phyloP scores from a whole-genome alignment of 2,329 filamentous ascomycete genomes.

The Venturia aucupariae region DNA sequence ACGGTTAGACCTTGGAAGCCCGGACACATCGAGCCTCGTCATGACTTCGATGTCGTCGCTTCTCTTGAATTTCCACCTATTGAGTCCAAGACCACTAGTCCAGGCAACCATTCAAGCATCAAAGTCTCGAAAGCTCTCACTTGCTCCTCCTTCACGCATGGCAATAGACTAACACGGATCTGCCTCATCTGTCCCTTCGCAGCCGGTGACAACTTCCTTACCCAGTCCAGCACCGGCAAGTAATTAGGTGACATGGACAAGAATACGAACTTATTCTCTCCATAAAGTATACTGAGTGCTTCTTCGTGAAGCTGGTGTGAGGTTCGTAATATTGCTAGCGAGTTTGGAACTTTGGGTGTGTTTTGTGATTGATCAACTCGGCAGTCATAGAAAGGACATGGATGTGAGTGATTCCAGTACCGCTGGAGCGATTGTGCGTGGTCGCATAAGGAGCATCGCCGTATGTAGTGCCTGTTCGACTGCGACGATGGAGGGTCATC shows the following conservation, averaged over 20 bases:
- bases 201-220: conserved; percentile 29
- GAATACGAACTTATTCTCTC: conserved; percentile 32
- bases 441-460: conserved; percentile 36
- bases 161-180: conserved; percentile 21
- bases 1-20: too few relatives aligned
- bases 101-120: conserved; percentile 3
- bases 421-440: conserved; percentile 35
- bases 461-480: conserved; percentile 18
- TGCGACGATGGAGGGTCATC: not conserved
- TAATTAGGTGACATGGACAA: conserved; percentile 28
- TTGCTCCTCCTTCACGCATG: not conserved
- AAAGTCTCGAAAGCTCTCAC: not conserved
- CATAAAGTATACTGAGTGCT: conserved; percentile 30
- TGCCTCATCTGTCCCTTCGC: conserved; percentile 29
- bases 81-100: conserved; percentile 3
- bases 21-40: not conserved
- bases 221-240: conserved; percentile 30
- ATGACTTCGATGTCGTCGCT: not conserved
- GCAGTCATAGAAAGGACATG: not conserved
- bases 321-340: conserved; percentile 28
- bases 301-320: conserved; percentile 32
- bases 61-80: not conserved
- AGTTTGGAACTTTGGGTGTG: not conserved
- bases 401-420: conserved; percentile 5
- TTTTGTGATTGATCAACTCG: not conserved